Base-by-base conservation (phyloP, 1,139 yeast genomes). In the Candida glucosophila region DNA sequence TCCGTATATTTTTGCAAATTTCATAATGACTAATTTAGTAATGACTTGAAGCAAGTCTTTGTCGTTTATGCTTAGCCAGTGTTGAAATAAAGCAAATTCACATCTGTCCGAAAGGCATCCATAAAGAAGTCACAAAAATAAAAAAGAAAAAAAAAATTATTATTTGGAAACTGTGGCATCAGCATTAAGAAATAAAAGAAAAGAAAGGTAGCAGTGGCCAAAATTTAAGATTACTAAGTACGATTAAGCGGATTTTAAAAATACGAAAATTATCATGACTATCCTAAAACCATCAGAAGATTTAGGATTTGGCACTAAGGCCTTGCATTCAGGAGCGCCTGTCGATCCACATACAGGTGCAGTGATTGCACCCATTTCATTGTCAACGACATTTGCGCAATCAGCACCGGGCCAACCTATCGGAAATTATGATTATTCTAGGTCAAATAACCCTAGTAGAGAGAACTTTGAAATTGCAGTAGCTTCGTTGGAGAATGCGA, bases 361-460 rank as follows among this genome's bases (percentile, higher is more conserved):
- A 12, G 94, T 83, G 31, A 83, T 83, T 39, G 82, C 80, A 38
- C 79, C 95, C 35, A 78, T 83, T 40, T 79, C 92, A 22, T 67
- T 83, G 40, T 77, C 90, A 25, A 83, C 95, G 38, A 83, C 95
- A 14, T 83, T 76, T 59, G 90, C 86, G 31, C 94, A 85, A 55
- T 54, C 71, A 27, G 73, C 73, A 34, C 93, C 94, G 30, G 73
- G 85, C 25, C 58, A 69, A 42, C 94, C 94, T 29, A 50, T 83
- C 30, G 93, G 94, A 25, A 68, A 58, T 26, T 83, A 76, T 56
- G 95, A 85, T 52, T 85, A 85, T 62, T 80, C 93, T 15, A 71
- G 95, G 53, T 79, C 92, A 16, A 77, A 81, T 37, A 85, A 85
- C 60, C 95, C 95, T 38, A 83, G 83, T 69, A 75, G 95, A 60